Evolutionary conservation across 2,329 filamentous ascomycete genomes (phyloP).

Genomic region (Exophiala sp.): DNA sequence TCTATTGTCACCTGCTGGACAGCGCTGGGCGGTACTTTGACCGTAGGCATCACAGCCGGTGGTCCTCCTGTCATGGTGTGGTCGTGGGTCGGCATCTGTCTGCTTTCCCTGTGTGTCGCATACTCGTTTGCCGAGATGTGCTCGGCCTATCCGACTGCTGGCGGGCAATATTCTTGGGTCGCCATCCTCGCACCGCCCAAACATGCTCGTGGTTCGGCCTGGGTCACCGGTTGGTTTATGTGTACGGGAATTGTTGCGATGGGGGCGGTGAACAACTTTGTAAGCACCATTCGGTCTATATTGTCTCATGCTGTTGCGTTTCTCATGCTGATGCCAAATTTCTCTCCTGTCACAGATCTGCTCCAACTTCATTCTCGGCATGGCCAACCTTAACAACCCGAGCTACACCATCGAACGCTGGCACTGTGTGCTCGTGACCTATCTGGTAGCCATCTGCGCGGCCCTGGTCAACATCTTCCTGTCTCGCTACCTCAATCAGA

Average conservation of each 20-base stretch:
- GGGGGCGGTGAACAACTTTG: constrained; percentile 28
- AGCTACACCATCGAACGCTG: constrained; percentile 50
- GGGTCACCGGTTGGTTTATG: constrained; percentile 47
- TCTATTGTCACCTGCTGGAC: constrained; percentile 56
- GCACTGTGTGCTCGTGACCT: constrained; percentile 52
- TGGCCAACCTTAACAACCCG: constrained; percentile 49
- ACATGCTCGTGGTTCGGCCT: constrained; percentile 41
- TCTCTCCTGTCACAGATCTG: constrained; percentile 49
- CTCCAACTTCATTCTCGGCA: constrained; percentile 52
- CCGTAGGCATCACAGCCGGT: constrained; percentile 51
- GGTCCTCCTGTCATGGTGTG: constrained; percentile 56
- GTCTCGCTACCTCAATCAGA: constrained; percentile 47
- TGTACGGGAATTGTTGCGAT: constrained; percentile 38
- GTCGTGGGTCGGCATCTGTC: constrained; percentile 50
- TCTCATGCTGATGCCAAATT: constrained; percentile 37
- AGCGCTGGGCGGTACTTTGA: constrained; percentile 51
- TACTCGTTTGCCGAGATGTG: constrained; percentile 56
- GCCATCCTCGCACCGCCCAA: constrained; percentile 50
- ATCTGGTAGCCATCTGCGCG: constrained; percentile 43
- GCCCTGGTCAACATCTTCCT: constrained; percentile 47
- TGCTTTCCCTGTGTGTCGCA: constrained; percentile 49
- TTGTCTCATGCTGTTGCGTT: neutral
- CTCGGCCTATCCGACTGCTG: constrained; percentile 45
- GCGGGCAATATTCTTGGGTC: constrained; percentile 39
- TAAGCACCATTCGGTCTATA: constrained; percentile 14